A percentile compares a stretch with the other conserved stretches of the same genome.
phyloP scores from a whole-genome alignment of 2,329 filamentous ascomycete genomes.

The Curvularia hawaiiensis region DNA sequence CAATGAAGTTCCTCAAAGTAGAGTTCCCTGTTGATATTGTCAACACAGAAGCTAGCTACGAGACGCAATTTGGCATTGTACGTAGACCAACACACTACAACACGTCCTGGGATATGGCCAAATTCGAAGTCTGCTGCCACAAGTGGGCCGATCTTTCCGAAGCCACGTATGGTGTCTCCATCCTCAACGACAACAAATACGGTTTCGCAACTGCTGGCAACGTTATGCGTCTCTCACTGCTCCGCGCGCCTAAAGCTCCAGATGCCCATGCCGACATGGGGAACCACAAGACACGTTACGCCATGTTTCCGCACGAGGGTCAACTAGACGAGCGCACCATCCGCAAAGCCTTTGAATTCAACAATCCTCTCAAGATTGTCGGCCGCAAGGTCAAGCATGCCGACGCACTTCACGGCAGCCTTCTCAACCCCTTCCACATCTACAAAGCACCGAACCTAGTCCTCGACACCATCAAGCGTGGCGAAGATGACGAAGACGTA shows the following conservation, averaged over 20 bases:
- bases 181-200: constrained; percentile 95
- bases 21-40: constrained; percentile 93
- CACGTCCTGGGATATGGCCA: constrained; percentile 96
- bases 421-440: constrained; percentile 68
- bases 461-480: constrained; percentile 89
- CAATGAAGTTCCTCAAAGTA: constrained; percentile 97
- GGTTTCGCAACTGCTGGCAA: constrained; percentile 91
- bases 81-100: constrained; percentile 96
- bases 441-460: constrained; percentile 69
- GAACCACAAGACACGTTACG: constrained; percentile 83
- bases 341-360: constrained; percentile 86
- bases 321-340: constrained; percentile 74
- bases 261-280: constrained; percentile 96
- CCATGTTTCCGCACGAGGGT: constrained; percentile 83
- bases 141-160: constrained; percentile 93
- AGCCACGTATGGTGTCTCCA: constrained; percentile 84
- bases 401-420: constrained; percentile 22
- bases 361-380: constrained; percentile 73
- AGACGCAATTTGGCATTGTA: constrained; percentile 91
- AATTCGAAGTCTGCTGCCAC: constrained; percentile 96
- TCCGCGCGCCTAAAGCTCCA: constrained; percentile 88
- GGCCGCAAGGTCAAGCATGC: constrained; percentile 39
- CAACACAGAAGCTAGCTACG: constrained; percentile 92
- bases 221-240: constrained; percentile 84
- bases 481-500: constrained; percentile 63